phyloP scores from a whole-genome alignment of 164 flowering plant species.

The Stephania japonica region DNA sequence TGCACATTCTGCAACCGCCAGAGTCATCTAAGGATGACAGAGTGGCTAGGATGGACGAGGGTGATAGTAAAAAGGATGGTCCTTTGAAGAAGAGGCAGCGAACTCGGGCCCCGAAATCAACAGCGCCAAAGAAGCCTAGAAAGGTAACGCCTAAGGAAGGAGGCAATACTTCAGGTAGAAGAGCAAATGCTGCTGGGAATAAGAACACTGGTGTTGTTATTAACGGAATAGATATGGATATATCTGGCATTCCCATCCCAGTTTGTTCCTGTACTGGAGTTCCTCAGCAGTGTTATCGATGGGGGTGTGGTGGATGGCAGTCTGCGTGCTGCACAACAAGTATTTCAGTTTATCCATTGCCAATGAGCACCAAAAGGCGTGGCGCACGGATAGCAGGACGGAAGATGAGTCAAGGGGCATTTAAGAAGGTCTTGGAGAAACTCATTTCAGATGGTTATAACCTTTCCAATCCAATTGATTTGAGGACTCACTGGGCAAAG shows the following conservation, averaged over 20 bases:
- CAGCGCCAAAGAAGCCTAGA: slow-evolving; percentile 52
- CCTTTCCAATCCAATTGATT: slow-evolving; percentile 70
- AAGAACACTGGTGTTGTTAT: slow-evolving; percentile 55
- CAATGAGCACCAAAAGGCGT: slow-evolving; percentile 84
- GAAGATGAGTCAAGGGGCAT: slow-evolving; percentile 93
- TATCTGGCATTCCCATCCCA: slow-evolving; percentile 74
- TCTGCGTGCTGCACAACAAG: slow-evolving; percentile 89
- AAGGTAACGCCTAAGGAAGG: slow-evolving; percentile 40
- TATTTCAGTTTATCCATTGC: slow-evolving; percentile 73
- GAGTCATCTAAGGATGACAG: slow-evolving; percentile 30
- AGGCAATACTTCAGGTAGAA: slow-evolving; percentile 30
- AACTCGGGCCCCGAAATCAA: slow-evolving; percentile 35
- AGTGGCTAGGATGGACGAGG: slow-evolving; percentile 32
- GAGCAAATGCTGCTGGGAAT: slow-evolving; percentile 43
- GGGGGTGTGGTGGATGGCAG: slow-evolving; percentile 99
- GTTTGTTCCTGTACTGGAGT: slow-evolving; percentile 81
- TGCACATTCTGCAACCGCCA: slow-evolving; percentile 49
- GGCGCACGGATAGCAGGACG: slow-evolving; percentile 91
- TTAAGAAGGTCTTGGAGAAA: slow-evolving; percentile 88
- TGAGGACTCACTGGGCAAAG: slow-evolving; percentile 85
- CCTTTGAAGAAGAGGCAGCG: slow-evolving; percentile 40
- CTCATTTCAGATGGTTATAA: slow-evolving; percentile 66
- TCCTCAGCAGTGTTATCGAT: slow-evolving; percentile 82
- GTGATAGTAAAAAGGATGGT: slow-evolving; percentile 33
- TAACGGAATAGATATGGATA: slow-evolving; percentile 75